Base-by-base conservation (phyloP, 768 basidiomycete genomes). In the Rubroboletus pulcherrimus region DNA sequence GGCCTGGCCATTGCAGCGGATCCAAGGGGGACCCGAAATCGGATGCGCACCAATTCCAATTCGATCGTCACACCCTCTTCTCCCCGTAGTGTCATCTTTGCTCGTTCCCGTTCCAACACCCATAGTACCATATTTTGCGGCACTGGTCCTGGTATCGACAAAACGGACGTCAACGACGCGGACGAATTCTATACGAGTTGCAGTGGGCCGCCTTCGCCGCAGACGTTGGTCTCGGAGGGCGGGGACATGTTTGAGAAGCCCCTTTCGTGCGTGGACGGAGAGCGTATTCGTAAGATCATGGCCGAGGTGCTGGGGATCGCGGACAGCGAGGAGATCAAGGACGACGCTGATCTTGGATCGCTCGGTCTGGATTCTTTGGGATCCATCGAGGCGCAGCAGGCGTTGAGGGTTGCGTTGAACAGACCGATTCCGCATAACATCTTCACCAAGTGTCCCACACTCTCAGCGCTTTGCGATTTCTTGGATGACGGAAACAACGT, bases 281-380 rank as follows among this genome's bases (percentile, higher is more conserved):
- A 54, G 15, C 66, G 71, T 26, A 67, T 82, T 5, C 75, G 74
- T 19, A 53, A 48, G 5, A 62, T 81, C 15, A 66, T 85, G 10
- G 76, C 81, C 0, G 62, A 69, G 2, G 75, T 81, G n/a, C 74
- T 86, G 1, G 71, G 72, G n/a, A 51, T 65, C 14, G 11, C 47
- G 1, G 63, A 69, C 11, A 51, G 63, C 19, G 60, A 67, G 4
- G 72, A 73, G 17, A 71, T 87, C 26, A 54, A 65, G 1, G 81
- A 81, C 30, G 77, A 78, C 17, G 63, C 68, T 0, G 76, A 81
- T 21, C 71, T 89, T 8, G 74, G 73, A 17, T 65, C 71, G 0
- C 72, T 87, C 14, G 86, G 87, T 4, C 68, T 88, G 21, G 85
- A 88, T 60, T 88, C 86, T 1, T 67, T 89, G 51, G 78, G 80